These are phyloP conservation scores for Tetragonia tetragonoides DNA, from an alignment of 148 eudicot species.

Conservation along the genomic window DNA sequence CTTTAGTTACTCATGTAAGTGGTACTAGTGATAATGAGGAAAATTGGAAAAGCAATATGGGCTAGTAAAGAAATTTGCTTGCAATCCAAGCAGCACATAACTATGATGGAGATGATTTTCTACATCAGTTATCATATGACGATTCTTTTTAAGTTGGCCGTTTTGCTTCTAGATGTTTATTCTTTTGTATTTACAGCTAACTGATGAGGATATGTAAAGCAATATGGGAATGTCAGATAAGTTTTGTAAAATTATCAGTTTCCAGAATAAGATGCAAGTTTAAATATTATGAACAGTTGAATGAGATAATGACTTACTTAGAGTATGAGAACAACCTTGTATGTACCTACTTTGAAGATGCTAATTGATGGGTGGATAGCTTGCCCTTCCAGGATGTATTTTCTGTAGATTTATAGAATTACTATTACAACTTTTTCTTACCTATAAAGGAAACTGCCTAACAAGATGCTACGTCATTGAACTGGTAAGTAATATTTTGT, in stretches of 20 bases:
- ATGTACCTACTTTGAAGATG: neutral
- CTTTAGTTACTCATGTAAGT: neutral
- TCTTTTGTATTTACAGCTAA: neutral
- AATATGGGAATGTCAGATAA: neutral
- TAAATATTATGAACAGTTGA: no score
- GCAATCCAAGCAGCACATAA: neutral
- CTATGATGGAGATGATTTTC: neutral
- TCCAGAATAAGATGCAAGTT: no score
- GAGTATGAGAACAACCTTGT: neutral
- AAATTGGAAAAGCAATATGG: neutral
- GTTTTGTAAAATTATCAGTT: no score
- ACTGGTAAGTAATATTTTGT: no score
- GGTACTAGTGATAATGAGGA: neutral
- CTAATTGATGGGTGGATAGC: neutral
- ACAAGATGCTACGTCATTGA: no score
- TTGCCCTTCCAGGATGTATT: no score
- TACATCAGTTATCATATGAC: neutral
- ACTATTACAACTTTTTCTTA: no score
- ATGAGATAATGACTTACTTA: neutral
- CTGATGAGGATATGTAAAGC: neutral
- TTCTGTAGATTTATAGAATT: neutral
- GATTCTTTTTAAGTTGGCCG: neutral
- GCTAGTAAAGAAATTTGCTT: neutral
- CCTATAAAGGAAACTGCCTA: no score
- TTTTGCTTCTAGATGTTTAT: neutral